Evolutionary conservation across 2,329 filamentous ascomycete species (phyloP), one percentile per base, ranked within the genome.

Genomic region (Cordyceps sp.): DNA sequence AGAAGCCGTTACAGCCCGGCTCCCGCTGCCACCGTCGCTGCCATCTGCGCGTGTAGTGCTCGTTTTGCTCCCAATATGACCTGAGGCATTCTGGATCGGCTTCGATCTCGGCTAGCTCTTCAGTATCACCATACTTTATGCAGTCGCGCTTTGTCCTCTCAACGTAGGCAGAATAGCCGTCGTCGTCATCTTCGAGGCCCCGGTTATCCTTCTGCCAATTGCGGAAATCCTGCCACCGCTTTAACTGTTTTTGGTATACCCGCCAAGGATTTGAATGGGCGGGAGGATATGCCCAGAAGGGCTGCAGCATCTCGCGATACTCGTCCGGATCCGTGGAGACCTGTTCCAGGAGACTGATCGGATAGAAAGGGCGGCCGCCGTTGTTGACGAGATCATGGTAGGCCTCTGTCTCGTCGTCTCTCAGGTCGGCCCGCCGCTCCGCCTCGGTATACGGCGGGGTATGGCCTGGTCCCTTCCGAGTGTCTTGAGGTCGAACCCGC

Each of bases 341-440:
- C 17, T 46, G 31, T 5, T 45, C 38, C 7, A 52, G 32, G 14
- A 44, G 42, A 18, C 38, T 36, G 15, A 53, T 42, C 12, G 37
- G 41, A 31, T 50, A 52, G 18, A 42, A 28, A 7, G 51, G 50
- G 19, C 45, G 48, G 22, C 52, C 48, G 29, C 49, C 49, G 19
- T 48, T 45, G 8, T 38, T 38, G 22, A 55, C 26, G 16, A 55
- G 49, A 4, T 41, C 30, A 25, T 49, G 20, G 34, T 53, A 52
- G 22, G 33, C 39, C 9, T 42, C 26, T 3, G 21, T 43, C 35
- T 52, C 44, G 10, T 3, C 3, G 15, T 28, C 31, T n/a, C 19
- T 33, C 24, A 14, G 7, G 13, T 26, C 8, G 14, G 17, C 17
- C 19, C 10, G 9, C 6, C 5, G 6, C 10, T 28, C 31, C 19